These are phyloP conservation scores for Lodderomyces jiufengensis DNA, from an alignment of 1,139 yeast genomes.

Conservation along the genomic window DNA sequence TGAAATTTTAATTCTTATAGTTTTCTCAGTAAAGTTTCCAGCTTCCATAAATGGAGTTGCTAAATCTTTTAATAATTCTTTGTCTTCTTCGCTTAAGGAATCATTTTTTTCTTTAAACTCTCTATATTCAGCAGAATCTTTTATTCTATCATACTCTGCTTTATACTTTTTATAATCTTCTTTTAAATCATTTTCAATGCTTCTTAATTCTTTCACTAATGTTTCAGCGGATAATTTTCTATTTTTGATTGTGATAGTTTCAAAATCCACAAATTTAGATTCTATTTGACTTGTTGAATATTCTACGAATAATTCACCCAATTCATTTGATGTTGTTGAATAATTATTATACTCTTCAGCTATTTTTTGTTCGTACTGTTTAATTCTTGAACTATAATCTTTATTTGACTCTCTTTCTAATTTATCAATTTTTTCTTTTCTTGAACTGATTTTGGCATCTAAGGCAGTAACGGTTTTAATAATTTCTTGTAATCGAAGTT, in stretches of 20 bases:
- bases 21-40: slow-evolving; percentile 39
- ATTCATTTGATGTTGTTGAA: slow-evolving; percentile 17
- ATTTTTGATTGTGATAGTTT: slow-evolving; percentile 32
- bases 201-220: slow-evolving; percentile 34
- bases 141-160: slow-evolving; percentile 37
- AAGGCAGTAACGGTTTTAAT: slow-evolving; percentile 14
- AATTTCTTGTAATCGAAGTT: slow-evolving; percentile 13
- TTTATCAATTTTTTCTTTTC: slow-evolving; percentile 22
- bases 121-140: slow-evolving; percentile 42
- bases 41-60: slow-evolving; percentile 43
- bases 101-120: slow-evolving; percentile 39
- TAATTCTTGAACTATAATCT: slow-evolving; percentile 29
- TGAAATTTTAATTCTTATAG: slow-evolving; percentile 28
- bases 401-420: slow-evolving; percentile 24
- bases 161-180: slow-evolving; percentile 39
- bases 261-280: slow-evolving; percentile 20
- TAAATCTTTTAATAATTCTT: slow-evolving; percentile 37
- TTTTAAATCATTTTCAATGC: slow-evolving; percentile 25
- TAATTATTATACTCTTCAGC: slow-evolving; percentile 22
- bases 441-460: slow-evolving; percentile 21
- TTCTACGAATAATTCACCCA: slow-evolving; percentile 13
- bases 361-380: slow-evolving; percentile 21
- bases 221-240: slow-evolving; percentile 27
- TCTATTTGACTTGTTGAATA: slow-evolving; percentile 22
- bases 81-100: slow-evolving; percentile 41